These are phyloP conservation scores for Blastobotrys illinoisensis DNA, from an alignment of 1,139 yeast genomes.

Conservation along the genomic window DNA sequence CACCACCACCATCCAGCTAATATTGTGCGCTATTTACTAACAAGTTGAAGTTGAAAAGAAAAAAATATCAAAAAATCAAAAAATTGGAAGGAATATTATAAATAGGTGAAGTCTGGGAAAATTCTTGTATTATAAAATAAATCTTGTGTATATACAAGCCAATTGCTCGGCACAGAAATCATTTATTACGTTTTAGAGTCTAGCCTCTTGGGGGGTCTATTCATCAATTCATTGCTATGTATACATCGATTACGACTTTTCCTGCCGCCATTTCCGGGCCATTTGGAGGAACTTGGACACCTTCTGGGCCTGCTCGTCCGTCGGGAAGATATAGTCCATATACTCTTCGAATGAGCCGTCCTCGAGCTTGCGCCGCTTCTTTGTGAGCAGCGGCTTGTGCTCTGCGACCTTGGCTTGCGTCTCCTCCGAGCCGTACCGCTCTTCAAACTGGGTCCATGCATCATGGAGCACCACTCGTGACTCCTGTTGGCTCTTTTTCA, in stretches of 20 bases:
- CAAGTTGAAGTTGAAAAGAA: not conserved
- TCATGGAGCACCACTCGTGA: slow-evolving; percentile 53
- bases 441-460: slow-evolving; percentile 64
- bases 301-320: slow-evolving; percentile 33
- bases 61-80: not conserved
- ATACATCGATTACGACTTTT: slow-evolving; percentile 1
- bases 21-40: not conserved
- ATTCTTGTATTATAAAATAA: not conserved
- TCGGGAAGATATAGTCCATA: slow-evolving; percentile 62
- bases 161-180: no score
- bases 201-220: no score
- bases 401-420: slow-evolving; percentile 36
- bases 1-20: slow-evolving; percentile 13
- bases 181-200: no score
- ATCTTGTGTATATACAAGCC: not conserved
- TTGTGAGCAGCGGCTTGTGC: slow-evolving; percentile 55
- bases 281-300: slow-evolving; percentile 53
- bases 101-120: slow-evolving; percentile 1
- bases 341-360: slow-evolving; percentile 52
- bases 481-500: slow-evolving; percentile 39
- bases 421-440: slow-evolving; percentile 50
- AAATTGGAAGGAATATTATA: not conserved
- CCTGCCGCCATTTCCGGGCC: slow-evolving; percentile 54
- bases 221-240: not conserved
- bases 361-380: slow-evolving; percentile 40